Percentiles rank a stretch among this genome's conserved stretches.
phyloP scores from a whole-genome alignment of 371 early-diverging fungal genomes.

The Mortierella sp. region DNA sequence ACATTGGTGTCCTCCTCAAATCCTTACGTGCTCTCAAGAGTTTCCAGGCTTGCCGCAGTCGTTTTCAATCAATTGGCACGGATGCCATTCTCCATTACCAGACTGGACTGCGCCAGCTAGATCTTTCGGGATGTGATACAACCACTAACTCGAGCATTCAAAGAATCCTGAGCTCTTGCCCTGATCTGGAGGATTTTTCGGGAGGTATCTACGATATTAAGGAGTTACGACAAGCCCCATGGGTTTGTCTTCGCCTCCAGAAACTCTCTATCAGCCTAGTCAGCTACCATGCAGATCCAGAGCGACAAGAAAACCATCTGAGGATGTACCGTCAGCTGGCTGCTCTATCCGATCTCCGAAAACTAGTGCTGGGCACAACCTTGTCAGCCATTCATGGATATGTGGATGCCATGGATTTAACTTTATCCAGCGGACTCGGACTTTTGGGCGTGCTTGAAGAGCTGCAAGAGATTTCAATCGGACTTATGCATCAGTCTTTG shows the following conservation, averaged over 20 bases:
- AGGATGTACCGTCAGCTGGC: slow-evolving; percentile 21
- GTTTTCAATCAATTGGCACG: background rate
- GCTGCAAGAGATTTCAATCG: slow-evolving; percentile 7
- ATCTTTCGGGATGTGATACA: slow-evolving; percentile 3
- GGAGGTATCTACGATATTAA: slow-evolving; percentile 7
- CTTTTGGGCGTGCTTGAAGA: background rate
- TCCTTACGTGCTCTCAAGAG: slow-evolving; percentile 14
- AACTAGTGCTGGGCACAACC: slow-evolving; percentile 5
- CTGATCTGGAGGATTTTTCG: slow-evolving; percentile 17
- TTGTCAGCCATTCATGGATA: background rate
- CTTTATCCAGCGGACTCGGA: slow-evolving; percentile 10
- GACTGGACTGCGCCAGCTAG: slow-evolving; percentile 8
- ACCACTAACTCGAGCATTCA: slow-evolving; percentile 2
- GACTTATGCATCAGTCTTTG: background rate
- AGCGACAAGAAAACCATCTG: background rate
- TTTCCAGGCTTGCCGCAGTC: slow-evolving; percentile 6
- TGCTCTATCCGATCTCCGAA: slow-evolving; percentile 8
- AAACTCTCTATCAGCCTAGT: slow-evolving; percentile 17
- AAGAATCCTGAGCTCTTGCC: background rate
- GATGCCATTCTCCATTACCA: slow-evolving; percentile 10
- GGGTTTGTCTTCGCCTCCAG: slow-evolving; percentile 11
- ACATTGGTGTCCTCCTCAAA: slow-evolving; percentile 12
- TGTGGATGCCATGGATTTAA: slow-evolving; percentile 12
- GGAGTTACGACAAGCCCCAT: background rate
- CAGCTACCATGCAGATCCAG: background rate